Evolutionary conservation across 2,329 filamentous ascomycete species (phyloP), one percentile per base, ranked within the genome.

Genomic region (Clarireedia monteithiana): DNA sequence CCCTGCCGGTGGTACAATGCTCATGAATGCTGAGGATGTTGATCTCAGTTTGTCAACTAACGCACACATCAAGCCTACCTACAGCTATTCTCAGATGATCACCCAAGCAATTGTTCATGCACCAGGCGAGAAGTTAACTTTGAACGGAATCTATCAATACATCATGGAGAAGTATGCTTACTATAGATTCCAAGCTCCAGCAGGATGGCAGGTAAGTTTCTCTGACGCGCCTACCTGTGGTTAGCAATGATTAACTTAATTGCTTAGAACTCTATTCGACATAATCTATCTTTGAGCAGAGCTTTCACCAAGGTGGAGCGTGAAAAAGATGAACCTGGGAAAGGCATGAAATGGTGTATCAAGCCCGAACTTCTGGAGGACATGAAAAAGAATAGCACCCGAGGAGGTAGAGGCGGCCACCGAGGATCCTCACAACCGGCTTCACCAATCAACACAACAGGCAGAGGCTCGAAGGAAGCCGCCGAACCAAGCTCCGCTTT

Each of bases 281-380:
- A 99, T 70, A 99, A 99, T 65, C 73, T 99, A 14, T 97, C 94
- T 1, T 74, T 99, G 44, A 97, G 95, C 71, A 96, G 96, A 69
- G 84, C 87, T 0, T 99, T 99, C 67, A 85, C 91, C 64, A 99
- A 99, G 71, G 88, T 96, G 7, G 88, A 94, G 3, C 85, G 94
- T 48, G 86, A 89, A 15, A 96, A 91, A 0, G 90, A 97, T 64
- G 94, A 99, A 69, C 94, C 94, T 23, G 94, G 94, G 12, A 99
- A 99, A 70, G 94, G 94, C 27, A 97, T 96, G 91, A 97, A 97
- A 70, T 99, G 94, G 94, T 89, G 92, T 71, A 91, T 99, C 67
- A 84, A 89, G 4, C 80, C 88, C 1, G 89, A 95, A 60, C 81
- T 86, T 62, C 84, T 87, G 49, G 89, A 96, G 17, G 92, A 96